phyloP scores from a whole-genome alignment of 345 rosid genomes.

The Linum lewisii region DNA sequence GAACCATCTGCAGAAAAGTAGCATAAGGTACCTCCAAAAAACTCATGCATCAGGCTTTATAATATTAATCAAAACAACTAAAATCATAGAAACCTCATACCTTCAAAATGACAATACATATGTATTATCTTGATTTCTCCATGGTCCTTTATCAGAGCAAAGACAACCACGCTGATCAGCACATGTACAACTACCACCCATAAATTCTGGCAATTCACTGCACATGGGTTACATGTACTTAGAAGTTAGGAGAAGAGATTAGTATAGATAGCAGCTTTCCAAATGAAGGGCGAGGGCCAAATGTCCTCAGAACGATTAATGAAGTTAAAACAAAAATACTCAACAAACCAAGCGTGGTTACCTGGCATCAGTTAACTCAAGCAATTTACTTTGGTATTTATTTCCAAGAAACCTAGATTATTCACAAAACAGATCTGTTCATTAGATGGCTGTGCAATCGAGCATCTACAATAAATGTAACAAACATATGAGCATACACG shows the following conservation, averaged over 20 bases:
- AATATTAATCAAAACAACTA: too few species aligned
- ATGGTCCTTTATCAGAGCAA: constrained; percentile 92
- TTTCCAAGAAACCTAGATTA: constrained; percentile 80
- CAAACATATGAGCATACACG: constrained; percentile 41
- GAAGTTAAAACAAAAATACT: too few species aligned
- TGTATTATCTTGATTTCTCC: constrained; percentile 86
- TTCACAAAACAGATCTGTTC: constrained; percentile 10
- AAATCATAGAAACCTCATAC: constrained; percentile 10
- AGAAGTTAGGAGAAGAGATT: too few species aligned
- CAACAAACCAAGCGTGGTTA: constrained; percentile 8
- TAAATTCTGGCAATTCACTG: constrained; percentile 91
- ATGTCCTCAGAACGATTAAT: too few species aligned
- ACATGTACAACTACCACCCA: constrained; percentile 86
- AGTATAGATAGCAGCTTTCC: too few species aligned
- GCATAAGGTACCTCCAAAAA: constrained; percentile 1
- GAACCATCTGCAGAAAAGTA: constrained; percentile 57
- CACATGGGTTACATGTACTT: not conserved
- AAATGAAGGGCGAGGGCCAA: too few species aligned
- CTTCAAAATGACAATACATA: too few species aligned
- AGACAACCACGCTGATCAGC: constrained; percentile 89
- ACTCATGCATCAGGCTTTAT: too few species aligned
- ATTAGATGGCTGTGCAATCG: not conserved
- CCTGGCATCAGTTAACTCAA: constrained; percentile 84
- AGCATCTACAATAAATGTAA: not conserved
- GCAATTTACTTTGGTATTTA: constrained; percentile 77